phyloP scores from a whole-genome alignment of 225 moss, liverwort and hornwort genomes.

The Polytrichum formosum region DNA sequence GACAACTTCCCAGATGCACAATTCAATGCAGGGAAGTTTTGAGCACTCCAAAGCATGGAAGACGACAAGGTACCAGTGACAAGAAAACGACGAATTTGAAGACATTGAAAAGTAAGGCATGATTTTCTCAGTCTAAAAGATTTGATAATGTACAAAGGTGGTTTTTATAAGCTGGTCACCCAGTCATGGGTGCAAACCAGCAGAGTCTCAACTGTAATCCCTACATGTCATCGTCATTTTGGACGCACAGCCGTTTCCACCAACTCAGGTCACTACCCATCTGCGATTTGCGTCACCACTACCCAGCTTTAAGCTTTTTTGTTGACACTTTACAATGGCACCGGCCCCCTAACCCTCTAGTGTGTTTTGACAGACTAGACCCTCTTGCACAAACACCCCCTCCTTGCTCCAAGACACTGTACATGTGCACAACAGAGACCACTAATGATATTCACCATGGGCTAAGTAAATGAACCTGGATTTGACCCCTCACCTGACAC shows the following conservation, averaged over 20 bases:
- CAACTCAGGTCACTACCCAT: neutral
- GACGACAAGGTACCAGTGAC: neutral
- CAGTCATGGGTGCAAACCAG: slow-evolving; percentile 6
- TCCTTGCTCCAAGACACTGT: slow-evolving; percentile 13
- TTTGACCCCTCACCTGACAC: neutral
- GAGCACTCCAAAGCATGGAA: neutral
- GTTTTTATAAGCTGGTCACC: slow-evolving; percentile 7
- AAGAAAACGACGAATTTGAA: neutral
- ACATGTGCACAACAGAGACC: slow-evolving; percentile 29
- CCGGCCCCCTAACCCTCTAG: slow-evolving; percentile 8
- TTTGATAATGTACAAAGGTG: slow-evolving; percentile 30
- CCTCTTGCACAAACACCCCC: slow-evolving; percentile 10
- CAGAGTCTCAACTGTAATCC: neutral
- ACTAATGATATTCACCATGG: neutral
- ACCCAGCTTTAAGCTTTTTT: slow-evolving; percentile 2
- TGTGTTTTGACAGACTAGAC: slow-evolving; percentile 11
- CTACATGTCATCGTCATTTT: neutral
- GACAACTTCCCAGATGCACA: neutral
- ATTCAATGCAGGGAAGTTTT: neutral
- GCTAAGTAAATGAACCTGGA: too few relatives aligned
- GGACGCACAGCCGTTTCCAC: neutral
- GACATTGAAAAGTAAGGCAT: slow-evolving; percentile 1
- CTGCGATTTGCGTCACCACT: neutral
- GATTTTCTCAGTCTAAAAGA: slow-evolving; percentile 12
- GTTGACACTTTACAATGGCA: slow-evolving; percentile 24